A percentile compares a stretch with the other conserved stretches of the same genome.
Conservation (phyloP, 2,329 filamentous ascomycete species). For the Coniochaeta sp. region DNA sequence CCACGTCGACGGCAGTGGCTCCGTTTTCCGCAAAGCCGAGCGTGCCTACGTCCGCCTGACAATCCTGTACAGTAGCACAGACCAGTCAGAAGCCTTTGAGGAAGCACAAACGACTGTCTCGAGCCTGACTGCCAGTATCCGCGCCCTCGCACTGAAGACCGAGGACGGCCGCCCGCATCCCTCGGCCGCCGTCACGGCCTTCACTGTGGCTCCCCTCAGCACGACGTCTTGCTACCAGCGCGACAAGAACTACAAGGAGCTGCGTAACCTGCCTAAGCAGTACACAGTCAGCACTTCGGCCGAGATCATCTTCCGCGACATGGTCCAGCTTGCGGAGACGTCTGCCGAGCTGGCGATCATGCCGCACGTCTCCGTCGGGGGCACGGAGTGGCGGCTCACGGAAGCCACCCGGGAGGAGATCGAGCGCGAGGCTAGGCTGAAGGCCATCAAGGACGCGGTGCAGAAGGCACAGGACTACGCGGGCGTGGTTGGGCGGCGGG, state of each 20-base stretch:
- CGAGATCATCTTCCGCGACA: constrained; percentile 12
- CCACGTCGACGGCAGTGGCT: constrained; percentile 9
- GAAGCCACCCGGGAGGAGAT: constrained; percentile 7
- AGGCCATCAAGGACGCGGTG: constrained; percentile 13
- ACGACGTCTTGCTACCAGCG: constrained; percentile 2
- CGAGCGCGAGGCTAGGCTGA: constrained; percentile 11
- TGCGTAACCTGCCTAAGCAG: not conserved
- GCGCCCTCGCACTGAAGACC: constrained; percentile 8
- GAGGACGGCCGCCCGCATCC: constrained; percentile 11
- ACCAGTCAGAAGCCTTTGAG: constrained; percentile 5
- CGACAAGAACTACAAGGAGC: not conserved
- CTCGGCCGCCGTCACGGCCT: constrained; percentile 12
- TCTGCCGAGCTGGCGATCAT: constrained; percentile 9
- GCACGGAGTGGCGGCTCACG: constrained; percentile 12
- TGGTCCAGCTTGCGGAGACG: constrained; percentile 8
- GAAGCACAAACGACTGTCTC: constrained; percentile 6
- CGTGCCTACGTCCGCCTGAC: constrained; percentile 10
- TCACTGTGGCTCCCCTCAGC: constrained; percentile 9
- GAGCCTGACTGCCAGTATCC: constrained; percentile 6
- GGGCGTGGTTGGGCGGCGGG: constrained; percentile 8
- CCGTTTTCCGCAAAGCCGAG: constrained; percentile 12
- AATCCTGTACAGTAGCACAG: constrained; percentile 2
- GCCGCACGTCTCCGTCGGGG: constrained; percentile 9
- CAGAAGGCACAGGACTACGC: constrained; percentile 14
- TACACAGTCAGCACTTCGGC: constrained; percentile 6